Evolutionary conservation across 2,329 filamentous ascomycete genomes (phyloP).

Genomic region (Apiospora kogelbergensis): DNA sequence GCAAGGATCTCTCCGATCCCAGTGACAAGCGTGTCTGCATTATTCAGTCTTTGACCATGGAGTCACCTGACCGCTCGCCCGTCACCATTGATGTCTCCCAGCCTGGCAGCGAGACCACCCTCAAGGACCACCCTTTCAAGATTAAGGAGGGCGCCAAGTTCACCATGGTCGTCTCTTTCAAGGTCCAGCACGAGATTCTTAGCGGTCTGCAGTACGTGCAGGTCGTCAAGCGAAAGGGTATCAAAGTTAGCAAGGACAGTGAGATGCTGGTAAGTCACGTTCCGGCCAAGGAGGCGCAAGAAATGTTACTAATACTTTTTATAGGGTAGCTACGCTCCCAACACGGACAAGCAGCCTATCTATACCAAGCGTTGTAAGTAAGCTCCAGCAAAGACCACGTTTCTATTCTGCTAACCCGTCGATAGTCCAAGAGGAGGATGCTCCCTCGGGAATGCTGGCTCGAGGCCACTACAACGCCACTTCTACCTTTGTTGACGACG

Average conservation of each 20-base stretch:
- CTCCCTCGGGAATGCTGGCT: slow-evolving; percentile 85
- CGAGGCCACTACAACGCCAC: slow-evolving; percentile 88
- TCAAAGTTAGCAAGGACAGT: slow-evolving; percentile 87
- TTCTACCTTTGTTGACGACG: slow-evolving; percentile 93
- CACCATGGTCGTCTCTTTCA: slow-evolving; percentile 91
- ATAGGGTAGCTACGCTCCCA: slow-evolving; percentile 90
- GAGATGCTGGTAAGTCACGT: slow-evolving; percentile 87
- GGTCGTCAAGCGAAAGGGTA: slow-evolving; percentile 84
- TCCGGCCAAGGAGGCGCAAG: neutral
- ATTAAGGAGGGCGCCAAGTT: slow-evolving; percentile 96
- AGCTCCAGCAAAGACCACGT: neutral
- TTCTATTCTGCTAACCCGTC: neutral
- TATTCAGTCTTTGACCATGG: slow-evolving; percentile 87
- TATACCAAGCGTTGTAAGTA: slow-evolving; percentile 91
- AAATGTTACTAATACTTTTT: neutral
- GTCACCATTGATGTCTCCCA: slow-evolving; percentile 85
- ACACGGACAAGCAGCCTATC: slow-evolving; percentile 79
- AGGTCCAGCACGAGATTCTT: slow-evolving; percentile 95
- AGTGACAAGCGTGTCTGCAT: slow-evolving; percentile 88
- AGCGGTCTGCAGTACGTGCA: slow-evolving; percentile 96
- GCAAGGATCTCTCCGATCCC: slow-evolving; percentile 70
- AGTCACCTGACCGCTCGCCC: slow-evolving; percentile 77
- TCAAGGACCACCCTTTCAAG: slow-evolving; percentile 92
- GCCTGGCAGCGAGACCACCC: slow-evolving; percentile 69
- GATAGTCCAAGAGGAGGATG: slow-evolving; percentile 87